Percentiles rank a stretch among this genome's conserved stretches.
Evolutionary conservation across 1,284 basidiomycete species (phyloP).

Genomic region (Leccinum solheimii): DNA sequence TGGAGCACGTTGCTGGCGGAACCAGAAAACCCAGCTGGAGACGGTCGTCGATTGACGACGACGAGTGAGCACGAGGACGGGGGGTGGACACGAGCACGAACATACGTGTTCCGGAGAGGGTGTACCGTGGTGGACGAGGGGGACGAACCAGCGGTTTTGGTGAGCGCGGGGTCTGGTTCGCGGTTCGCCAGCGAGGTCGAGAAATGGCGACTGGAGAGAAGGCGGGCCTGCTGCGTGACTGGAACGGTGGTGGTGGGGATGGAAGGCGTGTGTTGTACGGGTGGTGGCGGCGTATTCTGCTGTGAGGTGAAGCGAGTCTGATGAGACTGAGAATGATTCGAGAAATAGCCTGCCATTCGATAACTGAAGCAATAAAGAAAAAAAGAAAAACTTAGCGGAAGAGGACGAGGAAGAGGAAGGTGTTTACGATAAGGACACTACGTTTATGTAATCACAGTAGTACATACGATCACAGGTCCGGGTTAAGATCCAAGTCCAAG

Average conservation of each 20-base stretch:
- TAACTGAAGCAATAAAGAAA: conserved; percentile 32
- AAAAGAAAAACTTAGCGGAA: conserved; percentile 11
- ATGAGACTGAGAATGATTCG: conserved; percentile 71
- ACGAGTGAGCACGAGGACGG: conserved; percentile 17
- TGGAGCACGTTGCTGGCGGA: conserved; percentile 78
- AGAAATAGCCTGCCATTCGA: conserved; percentile 65
- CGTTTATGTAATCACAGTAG: conserved; percentile 30
- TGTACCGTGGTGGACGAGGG: conserved; percentile 46
- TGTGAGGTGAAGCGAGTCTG: conserved; percentile 64
- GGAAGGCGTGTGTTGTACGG: conserved; percentile 43
- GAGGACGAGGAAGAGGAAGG: background rate
- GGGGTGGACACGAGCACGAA: conserved; percentile 37
- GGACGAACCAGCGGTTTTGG: conserved; percentile 18
- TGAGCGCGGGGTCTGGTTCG: conserved; percentile 33
- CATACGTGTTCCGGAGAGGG: conserved; percentile 83
- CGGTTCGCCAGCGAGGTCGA: conserved; percentile 59
- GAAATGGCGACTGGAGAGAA: conserved; percentile 68
- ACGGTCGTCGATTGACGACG: conserved; percentile 5
- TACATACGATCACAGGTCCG: conserved; percentile 52
- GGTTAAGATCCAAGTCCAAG: conserved; percentile 76
- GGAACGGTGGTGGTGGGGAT: conserved; percentile 16
- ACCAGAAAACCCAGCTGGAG: conserved; percentile 81
- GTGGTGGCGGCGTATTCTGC: conserved; percentile 44
- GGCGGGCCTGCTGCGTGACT: conserved; percentile 34
- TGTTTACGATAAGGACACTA: background rate